phyloP scores from a whole-genome alignment of 306 rosid genomes.

The Abrus pulchellus region DNA sequence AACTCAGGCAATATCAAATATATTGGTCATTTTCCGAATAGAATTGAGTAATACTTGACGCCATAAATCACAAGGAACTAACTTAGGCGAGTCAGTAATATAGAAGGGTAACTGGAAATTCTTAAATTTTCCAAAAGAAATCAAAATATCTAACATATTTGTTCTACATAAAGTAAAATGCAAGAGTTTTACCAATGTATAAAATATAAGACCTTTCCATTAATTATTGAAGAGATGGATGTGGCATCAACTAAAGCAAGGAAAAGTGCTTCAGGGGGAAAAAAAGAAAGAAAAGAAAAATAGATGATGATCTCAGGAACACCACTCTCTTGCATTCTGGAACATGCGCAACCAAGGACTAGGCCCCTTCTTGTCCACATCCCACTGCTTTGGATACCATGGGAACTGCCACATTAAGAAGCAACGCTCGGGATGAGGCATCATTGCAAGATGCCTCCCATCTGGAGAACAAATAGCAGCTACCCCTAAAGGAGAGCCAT shows the following conservation, averaged over 20 bases:
- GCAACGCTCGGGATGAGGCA: constrained; percentile 99
- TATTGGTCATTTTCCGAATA: background rate
- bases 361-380: constrained; percentile 81
- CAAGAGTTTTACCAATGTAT: background rate
- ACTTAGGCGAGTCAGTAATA: background rate
- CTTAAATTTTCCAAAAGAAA: constrained; percentile 16
- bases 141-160: constrained; percentile 28
- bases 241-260: constrained; percentile 30
- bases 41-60: constrained; percentile 9
- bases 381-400: constrained; percentile 91
- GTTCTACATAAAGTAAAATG: constrained; percentile 15
- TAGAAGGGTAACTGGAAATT: constrained; percentile 2
- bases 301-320: constrained; percentile 42
- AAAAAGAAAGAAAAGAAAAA: background rate
- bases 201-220: constrained; percentile 24
- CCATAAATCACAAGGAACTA: background rate
- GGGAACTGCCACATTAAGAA: constrained; percentile 97
- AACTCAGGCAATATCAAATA: constrained; percentile 38
- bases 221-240: constrained; percentile 14
- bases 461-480: constrained; percentile 95
- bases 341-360: constrained; percentile 95
- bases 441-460: constrained; percentile 95
- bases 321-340: constrained; percentile 75
- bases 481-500: constrained; percentile 89
- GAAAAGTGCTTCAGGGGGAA: background rate